These are phyloP conservation scores for Kwoniella sp. DNA, from an alignment of 768 basidiomycete species.

Conservation along the genomic window DNA sequence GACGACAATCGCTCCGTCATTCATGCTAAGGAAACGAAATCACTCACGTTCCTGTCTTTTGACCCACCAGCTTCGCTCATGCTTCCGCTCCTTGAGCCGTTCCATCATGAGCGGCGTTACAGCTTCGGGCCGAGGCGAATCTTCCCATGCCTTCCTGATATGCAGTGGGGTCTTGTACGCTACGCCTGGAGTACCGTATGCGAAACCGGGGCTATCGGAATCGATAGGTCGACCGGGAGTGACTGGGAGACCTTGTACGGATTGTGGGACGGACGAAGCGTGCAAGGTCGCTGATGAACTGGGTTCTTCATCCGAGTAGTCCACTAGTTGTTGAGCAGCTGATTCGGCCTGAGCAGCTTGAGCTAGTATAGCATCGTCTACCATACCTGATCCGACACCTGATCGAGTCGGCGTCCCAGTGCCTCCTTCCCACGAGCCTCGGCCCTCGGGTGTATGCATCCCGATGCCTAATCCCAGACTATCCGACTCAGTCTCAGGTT, in stretches of 20 bases:
- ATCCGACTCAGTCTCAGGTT: conserved; percentile 16
- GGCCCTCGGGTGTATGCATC: background rate
- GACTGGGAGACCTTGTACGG: conserved; percentile 56
- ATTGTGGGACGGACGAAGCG: background rate
- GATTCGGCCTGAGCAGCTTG: conserved; percentile 92
- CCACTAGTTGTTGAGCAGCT: conserved; percentile 81
- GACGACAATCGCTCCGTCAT: too few relatives aligned
- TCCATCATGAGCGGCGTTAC: conserved; percentile 67
- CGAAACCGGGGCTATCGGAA: background rate
- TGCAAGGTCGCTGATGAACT: background rate
- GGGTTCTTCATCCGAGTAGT: conserved; percentile 65
- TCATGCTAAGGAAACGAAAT: background rate
- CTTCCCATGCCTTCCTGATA: conserved; percentile 63
- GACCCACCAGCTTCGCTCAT: conserved; percentile 81
- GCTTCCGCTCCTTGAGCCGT: conserved; percentile 65
- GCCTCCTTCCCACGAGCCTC: background rate
- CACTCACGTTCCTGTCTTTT: conserved; percentile 71
- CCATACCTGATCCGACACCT: conserved; percentile 39
- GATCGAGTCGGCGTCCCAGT: background rate
- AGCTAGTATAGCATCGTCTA: conserved; percentile 83
- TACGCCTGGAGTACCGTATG: conserved; percentile 5
- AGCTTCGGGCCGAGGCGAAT: conserved; percentile 70
- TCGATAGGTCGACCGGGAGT: conserved; percentile 61
- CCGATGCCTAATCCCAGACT: conserved; percentile 8
- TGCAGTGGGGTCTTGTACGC: conserved; percentile 35